Evolutionary conservation across 2,329 filamentous ascomycete species (phyloP).

Genomic region (Aschersonia sp.): DNA sequence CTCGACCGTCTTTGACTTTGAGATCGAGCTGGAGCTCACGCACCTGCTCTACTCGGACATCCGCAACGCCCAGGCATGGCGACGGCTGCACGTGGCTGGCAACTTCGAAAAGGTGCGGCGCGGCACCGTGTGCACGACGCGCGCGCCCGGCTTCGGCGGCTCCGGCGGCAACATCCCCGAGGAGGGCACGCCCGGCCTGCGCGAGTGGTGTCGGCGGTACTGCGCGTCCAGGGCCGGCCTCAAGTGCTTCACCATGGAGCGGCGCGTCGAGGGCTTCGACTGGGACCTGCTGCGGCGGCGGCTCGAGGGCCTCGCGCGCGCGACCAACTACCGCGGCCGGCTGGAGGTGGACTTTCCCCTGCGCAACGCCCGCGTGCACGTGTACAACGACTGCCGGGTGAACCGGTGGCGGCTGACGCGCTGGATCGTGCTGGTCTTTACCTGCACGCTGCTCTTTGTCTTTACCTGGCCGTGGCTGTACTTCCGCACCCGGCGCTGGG

Average conservation of each 20-base stretch:
- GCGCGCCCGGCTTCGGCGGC: constrained; percentile 29
- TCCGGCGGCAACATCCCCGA: constrained; percentile 12
- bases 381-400: constrained; percentile 47
- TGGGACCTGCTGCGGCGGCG: constrained; percentile 33
- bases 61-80: constrained; percentile 23
- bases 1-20: constrained; percentile 43
- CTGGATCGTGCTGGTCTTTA: constrained; percentile 53
- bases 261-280: constrained; percentile 46
- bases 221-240: constrained; percentile 42
- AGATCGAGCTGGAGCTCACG: constrained; percentile 43
- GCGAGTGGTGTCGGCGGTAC: constrained; percentile 56
- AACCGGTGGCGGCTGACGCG: constrained; percentile 50
- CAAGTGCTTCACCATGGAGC: constrained; percentile 38
- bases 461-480: constrained; percentile 58
- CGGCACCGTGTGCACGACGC: constrained; percentile 43
- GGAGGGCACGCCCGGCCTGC: constrained; percentile 15
- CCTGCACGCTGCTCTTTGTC: constrained; percentile 52
- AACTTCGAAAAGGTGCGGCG: constrained; percentile 47
- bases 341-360: constrained; percentile 45
- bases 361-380: constrained; percentile 38
- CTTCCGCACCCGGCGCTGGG: constrained; percentile 52
- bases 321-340: constrained; percentile 53
- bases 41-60: constrained; percentile 38
- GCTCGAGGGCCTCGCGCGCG: constrained; percentile 41
- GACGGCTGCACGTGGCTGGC: constrained; percentile 33